These are phyloP conservation scores for Neurospora sp. DNA, from an alignment of 495 filamentous ascomycete genomes.

Conservation along the genomic window DNA sequence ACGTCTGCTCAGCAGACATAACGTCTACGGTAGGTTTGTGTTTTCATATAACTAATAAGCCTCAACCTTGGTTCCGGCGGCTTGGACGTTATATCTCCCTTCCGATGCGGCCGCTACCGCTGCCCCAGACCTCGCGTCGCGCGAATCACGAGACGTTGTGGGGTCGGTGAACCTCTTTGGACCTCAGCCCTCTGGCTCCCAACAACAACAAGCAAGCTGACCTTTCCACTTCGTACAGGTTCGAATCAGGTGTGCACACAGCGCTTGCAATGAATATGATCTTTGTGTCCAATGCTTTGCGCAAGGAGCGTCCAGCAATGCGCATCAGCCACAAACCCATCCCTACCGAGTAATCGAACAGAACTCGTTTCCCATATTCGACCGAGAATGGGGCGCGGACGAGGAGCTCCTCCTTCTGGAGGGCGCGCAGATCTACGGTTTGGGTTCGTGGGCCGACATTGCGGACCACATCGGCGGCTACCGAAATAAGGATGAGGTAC, in stretches of 20 bases:
- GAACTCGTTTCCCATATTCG: constrained; percentile 94
- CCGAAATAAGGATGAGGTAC: constrained; percentile 86
- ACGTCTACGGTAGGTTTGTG: constrained; percentile 70
- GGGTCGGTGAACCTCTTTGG: constrained; percentile 4
- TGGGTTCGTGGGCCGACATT: constrained; percentile 96
- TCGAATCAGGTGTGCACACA: constrained; percentile 82
- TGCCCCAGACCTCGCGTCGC: constrained; percentile 1
- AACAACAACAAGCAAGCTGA: constrained; percentile 7
- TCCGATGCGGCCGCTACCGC: background rate
- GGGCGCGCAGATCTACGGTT: constrained; percentile 92
- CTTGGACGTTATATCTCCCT: background rate
- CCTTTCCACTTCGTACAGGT: constrained; percentile 45
- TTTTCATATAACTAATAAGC: background rate
- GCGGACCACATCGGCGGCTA: constrained; percentile 96
- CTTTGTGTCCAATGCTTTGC: constrained; percentile 94
- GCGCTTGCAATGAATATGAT: constrained; percentile 83
- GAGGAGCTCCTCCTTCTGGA: constrained; percentile 89
- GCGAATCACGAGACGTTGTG: constrained; percentile 4
- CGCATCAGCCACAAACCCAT: constrained; percentile 78
- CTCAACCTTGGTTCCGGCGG: background rate
- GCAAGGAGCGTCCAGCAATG: constrained; percentile 60
- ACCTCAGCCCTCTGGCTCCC: background rate
- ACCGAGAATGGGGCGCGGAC: constrained; percentile 92
- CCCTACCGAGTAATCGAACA: constrained; percentile 92
- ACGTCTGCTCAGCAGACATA: constrained; percentile 91